These are phyloP conservation scores for Eragrostis nindensis DNA, from an alignment of 176 grass and related monocot species.

Conservation along the genomic window DNA sequence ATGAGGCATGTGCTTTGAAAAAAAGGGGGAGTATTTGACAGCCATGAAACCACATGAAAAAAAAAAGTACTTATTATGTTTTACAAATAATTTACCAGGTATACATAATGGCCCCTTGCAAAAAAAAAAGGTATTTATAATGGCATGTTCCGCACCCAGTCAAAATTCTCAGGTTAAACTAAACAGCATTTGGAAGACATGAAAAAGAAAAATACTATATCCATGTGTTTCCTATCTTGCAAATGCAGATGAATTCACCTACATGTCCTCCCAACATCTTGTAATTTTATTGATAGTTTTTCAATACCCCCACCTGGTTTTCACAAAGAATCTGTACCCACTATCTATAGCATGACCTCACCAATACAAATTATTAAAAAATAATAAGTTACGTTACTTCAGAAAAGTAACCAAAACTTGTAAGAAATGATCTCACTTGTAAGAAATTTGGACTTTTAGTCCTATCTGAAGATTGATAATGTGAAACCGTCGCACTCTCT, in stretches of 20 bases:
- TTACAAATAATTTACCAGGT: background rate
- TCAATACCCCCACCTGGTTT: background rate
- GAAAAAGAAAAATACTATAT: background rate
- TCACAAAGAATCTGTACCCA: background rate
- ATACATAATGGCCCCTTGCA: too few species aligned
- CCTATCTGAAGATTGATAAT: constrained; percentile 65
- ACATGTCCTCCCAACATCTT: background rate
- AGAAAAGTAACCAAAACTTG: background rate
- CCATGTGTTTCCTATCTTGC: background rate
- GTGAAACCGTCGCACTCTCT: constrained; percentile 58
- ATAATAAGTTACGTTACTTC: background rate
- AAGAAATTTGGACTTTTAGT: constrained; percentile 65
- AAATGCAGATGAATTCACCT: background rate
- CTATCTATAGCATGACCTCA: constrained; percentile 11
- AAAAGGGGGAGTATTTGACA: background rate
- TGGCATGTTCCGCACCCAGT: background rate
- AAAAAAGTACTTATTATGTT: background rate
- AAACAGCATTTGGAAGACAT: constrained; percentile 10
- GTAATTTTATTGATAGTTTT: background rate
- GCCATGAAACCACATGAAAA: background rate
- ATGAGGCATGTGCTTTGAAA: too few species aligned
- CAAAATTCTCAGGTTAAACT: background rate
- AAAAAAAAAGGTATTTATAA: too few species aligned
- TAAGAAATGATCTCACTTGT: constrained; percentile 59
- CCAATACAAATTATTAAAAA: background rate